phyloP scores from a whole-genome alignment of 1,284 basidiomycete genomes.

The Pterula multifida region DNA sequence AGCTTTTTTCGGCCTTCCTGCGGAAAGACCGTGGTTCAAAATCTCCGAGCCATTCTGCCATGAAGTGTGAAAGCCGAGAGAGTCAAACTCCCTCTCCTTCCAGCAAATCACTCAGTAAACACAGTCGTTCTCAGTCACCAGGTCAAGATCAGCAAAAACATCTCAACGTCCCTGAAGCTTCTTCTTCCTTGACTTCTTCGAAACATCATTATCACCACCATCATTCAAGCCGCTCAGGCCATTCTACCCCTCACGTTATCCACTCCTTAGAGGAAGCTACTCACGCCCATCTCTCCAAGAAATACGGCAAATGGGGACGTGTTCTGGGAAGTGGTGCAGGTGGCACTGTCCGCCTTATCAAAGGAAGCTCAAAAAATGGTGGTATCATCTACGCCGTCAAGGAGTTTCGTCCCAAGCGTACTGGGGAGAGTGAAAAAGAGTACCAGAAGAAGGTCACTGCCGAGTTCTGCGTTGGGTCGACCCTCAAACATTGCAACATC shows the following conservation, averaged over 20 bases:
- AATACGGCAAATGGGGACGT: conserved; percentile 98
- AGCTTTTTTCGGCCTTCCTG: conserved; percentile 19
- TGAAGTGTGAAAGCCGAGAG: neutral
- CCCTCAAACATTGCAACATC: conserved; percentile 92
- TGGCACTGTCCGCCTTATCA: conserved; percentile 94
- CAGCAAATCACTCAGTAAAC: neutral
- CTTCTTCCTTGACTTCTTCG: conserved; percentile 21
- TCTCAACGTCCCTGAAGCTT: neutral
- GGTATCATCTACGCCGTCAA: conserved; percentile 91
- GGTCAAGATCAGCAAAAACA: neutral
- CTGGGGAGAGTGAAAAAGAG: conserved; percentile 87
- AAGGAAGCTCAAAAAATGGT: conserved; percentile 69
- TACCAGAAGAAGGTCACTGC: conserved; percentile 99
- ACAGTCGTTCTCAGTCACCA: neutral
- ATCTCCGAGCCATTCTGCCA: neutral
- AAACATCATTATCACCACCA: conserved; percentile 9
- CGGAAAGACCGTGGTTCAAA: conserved; percentile 17
- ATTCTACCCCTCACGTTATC: conserved; percentile 19
- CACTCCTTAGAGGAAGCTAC: conserved; percentile 67
- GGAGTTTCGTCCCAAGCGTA: conserved; percentile 85
- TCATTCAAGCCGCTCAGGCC: conserved; percentile 11
- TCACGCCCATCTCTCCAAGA: conserved; percentile 89
- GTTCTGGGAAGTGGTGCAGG: conserved; percentile 94
- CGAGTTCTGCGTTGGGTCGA: conserved; percentile 96
- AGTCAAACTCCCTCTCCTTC: conserved; percentile 8